Conservation (phyloP, 139 green algal genomes). For the Tetradesmus lagerheimii region DNA sequence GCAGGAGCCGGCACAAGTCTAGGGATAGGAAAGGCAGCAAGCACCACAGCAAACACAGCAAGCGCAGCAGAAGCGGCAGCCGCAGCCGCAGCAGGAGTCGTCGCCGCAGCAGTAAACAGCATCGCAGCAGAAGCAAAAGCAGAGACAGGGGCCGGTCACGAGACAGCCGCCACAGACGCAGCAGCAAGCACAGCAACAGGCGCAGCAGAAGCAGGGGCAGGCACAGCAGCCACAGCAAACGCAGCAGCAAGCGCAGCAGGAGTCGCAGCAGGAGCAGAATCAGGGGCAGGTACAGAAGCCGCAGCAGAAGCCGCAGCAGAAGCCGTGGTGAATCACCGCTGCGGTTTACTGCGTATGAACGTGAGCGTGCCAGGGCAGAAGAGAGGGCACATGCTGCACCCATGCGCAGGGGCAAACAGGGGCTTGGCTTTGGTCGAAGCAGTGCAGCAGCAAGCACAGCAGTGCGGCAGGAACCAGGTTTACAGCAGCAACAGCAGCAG, state of each 20-base stretch:
- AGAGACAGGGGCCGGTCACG: neutral
- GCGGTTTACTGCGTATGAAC: neutral
- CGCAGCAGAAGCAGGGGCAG: neutral
- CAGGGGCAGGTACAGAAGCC: neutral
- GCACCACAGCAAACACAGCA: neutral
- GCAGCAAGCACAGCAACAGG: neutral
- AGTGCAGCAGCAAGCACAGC: neutral
- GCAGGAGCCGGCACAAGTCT: neutral
- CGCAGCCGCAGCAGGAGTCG: neutral
- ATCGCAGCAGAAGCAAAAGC: slow-evolving; percentile 10
- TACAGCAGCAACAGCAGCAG: neutral
- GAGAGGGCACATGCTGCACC: neutral
- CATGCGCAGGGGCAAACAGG: slow-evolving; percentile 24
- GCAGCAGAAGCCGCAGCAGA: neutral
- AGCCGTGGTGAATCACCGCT: neutral
- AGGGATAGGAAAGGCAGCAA: slow-evolving; percentile 7
- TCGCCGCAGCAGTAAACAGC: neutral
- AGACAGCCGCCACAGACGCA: neutral
- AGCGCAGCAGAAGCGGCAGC: neutral
- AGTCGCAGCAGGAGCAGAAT: neutral
- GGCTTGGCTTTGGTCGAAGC: slow-evolving; percentile 17
- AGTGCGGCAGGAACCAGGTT: neutral
- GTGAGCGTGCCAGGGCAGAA: neutral
- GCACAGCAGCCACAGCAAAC: neutral
- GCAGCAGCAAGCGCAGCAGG: neutral